Evolutionary conservation across 2,329 filamentous ascomycete species (phyloP).

Genomic region (Colletotrichum melonis): DNA sequence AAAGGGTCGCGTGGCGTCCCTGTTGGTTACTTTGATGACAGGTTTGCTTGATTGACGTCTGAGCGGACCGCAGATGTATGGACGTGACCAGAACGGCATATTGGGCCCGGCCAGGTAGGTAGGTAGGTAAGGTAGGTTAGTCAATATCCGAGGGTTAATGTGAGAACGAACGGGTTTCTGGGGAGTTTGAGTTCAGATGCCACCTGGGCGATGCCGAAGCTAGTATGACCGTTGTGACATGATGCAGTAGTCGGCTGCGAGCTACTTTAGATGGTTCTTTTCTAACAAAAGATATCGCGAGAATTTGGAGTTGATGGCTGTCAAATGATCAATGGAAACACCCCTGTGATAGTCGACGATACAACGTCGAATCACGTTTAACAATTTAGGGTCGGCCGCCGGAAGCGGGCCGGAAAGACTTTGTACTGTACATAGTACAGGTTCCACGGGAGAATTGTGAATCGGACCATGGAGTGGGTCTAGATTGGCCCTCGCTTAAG

Average conservation of each 20-base stretch:
- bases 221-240: neutral
- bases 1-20: conserved; percentile 6
- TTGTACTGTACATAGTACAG: neutral
- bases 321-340: neutral
- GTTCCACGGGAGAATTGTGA: neutral
- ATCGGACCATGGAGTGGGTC: conserved; percentile 32
- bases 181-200: neutral
- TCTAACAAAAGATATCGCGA: neutral
- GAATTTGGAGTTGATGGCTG: neutral
- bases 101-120: neutral
- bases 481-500: neutral
- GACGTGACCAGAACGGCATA: neutral
- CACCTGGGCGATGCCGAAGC: neutral
- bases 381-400: conserved; percentile 10
- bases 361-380: neutral
- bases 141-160: neutral
- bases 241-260: no score
- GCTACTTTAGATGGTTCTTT: no score
- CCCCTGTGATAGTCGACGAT: neutral
- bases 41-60: neutral
- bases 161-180: neutral
- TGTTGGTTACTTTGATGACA: conserved; percentile 21
- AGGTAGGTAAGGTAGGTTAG: neutral
- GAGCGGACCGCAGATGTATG: neutral
- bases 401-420: conserved; percentile 18